Conservation (phyloP, 331 rosid species). For the Saraca asoca region DNA sequence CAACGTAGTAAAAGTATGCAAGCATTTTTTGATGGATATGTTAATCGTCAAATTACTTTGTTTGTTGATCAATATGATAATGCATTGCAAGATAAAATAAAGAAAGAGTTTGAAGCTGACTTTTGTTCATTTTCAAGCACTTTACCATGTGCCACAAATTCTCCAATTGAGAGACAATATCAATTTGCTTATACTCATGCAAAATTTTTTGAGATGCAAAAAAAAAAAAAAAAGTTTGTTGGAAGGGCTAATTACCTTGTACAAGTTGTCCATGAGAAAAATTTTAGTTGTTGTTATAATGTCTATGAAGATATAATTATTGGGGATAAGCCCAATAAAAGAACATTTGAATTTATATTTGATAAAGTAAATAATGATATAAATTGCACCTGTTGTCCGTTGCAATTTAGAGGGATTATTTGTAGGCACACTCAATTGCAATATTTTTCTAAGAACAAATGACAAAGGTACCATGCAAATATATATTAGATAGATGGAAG, state of each 20-base stretch:
- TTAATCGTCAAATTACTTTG: background rate
- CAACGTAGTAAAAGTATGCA: slow-evolving; percentile 4
- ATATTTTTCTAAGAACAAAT: too few relatives aligned
- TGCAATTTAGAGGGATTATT: background rate
- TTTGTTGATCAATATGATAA: slow-evolving; percentile 11
- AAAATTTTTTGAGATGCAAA: slow-evolving; percentile 14
- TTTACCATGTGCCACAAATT: background rate
- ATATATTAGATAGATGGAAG: too few relatives aligned
- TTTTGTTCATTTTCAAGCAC: background rate
- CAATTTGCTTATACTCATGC: slow-evolving; percentile 22
- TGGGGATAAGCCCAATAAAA: slow-evolving; percentile 2
- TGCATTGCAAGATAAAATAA: background rate
- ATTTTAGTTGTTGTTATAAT: background rate
- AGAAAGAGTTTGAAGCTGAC: slow-evolving; percentile 17
- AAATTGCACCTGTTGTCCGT: background rate
- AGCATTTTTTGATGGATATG: background rate
- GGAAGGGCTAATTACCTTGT: too few relatives aligned
- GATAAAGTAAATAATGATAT: background rate
- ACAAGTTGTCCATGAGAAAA: too few relatives aligned
- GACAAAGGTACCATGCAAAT: too few relatives aligned
- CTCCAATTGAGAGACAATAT: slow-evolving; percentile 14
- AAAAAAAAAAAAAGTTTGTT: background rate
- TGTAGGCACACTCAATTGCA: too few relatives aligned
- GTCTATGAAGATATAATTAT: slow-evolving; percentile 19
- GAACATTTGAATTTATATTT: background rate